Evolutionary conservation across 1,139 yeast genomes (phyloP).

Genomic region (Sugiyamaella novakii): DNA sequence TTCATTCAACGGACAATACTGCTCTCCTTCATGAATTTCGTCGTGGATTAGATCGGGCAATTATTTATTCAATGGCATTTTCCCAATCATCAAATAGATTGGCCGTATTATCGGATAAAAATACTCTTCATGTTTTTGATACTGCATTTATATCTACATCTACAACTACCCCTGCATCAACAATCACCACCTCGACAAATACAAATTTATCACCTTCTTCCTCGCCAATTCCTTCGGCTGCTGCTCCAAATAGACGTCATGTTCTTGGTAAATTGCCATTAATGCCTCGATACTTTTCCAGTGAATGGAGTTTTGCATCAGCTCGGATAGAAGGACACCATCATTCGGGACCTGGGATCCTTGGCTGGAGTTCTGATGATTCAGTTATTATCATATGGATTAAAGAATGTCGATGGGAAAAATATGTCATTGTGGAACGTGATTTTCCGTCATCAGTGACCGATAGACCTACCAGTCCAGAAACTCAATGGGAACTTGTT

Average conservation of each 20-base stretch:
- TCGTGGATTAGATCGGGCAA: slow-evolving; percentile 84
- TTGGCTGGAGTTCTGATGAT: slow-evolving; percentile 81
- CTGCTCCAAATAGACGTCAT: slow-evolving; percentile 58
- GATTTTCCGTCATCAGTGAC: slow-evolving; percentile 31
- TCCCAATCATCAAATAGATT: slow-evolving; percentile 72
- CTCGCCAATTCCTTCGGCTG: neutral
- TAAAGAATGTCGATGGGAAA: slow-evolving; percentile 76
- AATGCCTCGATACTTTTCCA: slow-evolving; percentile 74
- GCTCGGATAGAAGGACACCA: slow-evolving; percentile 53
- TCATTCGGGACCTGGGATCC: slow-evolving; percentile 49
- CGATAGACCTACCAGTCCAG: slow-evolving; percentile 29
- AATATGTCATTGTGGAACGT: slow-evolving; percentile 66
- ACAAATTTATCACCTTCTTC: slow-evolving; percentile 14
- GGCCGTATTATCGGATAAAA: slow-evolving; percentile 87
- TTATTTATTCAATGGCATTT: slow-evolving; percentile 78
- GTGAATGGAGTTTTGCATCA: slow-evolving; percentile 89
- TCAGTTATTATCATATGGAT: slow-evolving; percentile 70
- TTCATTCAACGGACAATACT: slow-evolving; percentile 76
- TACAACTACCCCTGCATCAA: slow-evolving; percentile 6
- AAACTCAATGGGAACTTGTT: slow-evolving; percentile 57
- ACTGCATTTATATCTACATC: slow-evolving; percentile 40
- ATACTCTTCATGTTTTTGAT: slow-evolving; percentile 82
- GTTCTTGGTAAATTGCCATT: slow-evolving; percentile 66
- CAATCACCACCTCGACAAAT: neutral
- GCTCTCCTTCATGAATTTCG: slow-evolving; percentile 77